A percentile compares a stretch with the other conserved stretches of the same genome.
Conservation (phyloP, 345 rosid species). For the Zanthoxylum bungeanum region DNA sequence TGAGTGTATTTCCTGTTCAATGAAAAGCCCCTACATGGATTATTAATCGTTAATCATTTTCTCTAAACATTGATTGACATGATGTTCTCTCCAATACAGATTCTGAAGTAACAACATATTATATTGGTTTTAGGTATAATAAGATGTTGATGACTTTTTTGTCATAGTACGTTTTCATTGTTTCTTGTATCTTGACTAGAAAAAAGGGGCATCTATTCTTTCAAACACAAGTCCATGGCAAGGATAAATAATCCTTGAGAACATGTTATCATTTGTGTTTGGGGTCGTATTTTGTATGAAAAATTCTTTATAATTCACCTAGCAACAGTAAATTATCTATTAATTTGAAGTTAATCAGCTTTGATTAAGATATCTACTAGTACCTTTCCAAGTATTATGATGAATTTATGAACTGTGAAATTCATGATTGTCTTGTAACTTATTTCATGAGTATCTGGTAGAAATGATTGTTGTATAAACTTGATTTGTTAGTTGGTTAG, state of each 20-base stretch:
- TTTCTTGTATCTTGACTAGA: neutral
- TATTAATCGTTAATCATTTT: neutral
- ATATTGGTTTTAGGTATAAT: neutral
- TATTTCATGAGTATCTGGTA: too few species aligned
- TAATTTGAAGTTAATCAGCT: neutral
- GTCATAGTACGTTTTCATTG: neutral
- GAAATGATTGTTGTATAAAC: neutral
- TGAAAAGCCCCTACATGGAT: neutral
- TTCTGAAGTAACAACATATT: neutral
- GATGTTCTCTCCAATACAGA: neutral
- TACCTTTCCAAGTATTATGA: neutral
- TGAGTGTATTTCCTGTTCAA: neutral
- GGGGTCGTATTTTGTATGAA: neutral
- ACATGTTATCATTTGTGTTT: neutral
- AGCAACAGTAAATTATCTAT: neutral
- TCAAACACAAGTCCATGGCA: neutral
- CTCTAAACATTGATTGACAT: neutral
- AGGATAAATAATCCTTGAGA: neutral
- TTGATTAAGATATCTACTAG: neutral
- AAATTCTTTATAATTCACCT: neutral
- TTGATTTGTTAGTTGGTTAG: neutral
- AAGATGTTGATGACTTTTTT: neutral
- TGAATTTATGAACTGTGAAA: neutral
- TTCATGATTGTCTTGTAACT: too few species aligned
- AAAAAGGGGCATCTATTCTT: too few species aligned